Conservation (phyloP, 1,139 yeast genomes). For the Taphrina deformans region DNA sequence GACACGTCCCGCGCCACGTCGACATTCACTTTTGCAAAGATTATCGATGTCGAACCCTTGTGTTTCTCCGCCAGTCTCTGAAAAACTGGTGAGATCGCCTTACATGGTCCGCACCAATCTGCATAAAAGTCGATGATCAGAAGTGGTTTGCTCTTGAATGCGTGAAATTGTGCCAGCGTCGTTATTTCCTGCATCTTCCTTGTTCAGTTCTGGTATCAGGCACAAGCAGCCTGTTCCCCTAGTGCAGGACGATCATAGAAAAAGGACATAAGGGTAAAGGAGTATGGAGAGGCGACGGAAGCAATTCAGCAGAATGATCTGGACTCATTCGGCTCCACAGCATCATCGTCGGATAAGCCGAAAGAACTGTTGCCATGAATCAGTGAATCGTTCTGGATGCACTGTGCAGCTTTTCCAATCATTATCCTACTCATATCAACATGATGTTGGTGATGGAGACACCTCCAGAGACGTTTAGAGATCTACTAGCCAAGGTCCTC, state of each 20-base stretch:
- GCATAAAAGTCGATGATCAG: conserved; percentile 53
- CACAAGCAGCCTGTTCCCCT: no score
- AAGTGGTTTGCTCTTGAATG: conserved; percentile 42
- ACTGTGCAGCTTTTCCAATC: no score
- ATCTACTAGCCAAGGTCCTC: background rate
- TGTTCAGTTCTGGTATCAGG: background rate
- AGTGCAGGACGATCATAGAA: no score
- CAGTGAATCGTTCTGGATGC: no score
- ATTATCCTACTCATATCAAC: no score
- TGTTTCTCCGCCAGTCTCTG: conserved; percentile 56
- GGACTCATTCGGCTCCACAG: no score
- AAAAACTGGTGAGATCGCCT: conserved; percentile 75
- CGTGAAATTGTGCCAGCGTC: conserved; percentile 14
- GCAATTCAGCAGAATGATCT: no score
- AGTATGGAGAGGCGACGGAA: no score
- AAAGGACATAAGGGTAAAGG: no score
- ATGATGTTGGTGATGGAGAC: conserved; percentile 9
- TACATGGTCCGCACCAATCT: conserved; percentile 75
- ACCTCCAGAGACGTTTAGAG: background rate
- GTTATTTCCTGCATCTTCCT: conserved; percentile 12
- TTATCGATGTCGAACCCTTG: conserved; percentile 45
- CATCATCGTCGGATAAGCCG: no score
- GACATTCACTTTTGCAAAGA: conserved; percentile 75
- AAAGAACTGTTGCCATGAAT: no score
- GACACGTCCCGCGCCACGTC: conserved; percentile 63